A percentile compares a stretch with the other conserved stretches of the same genome.
Evolutionary conservation across 306 rosid genomes (phyloP).

Genomic region (Prunus fruticosa): DNA sequence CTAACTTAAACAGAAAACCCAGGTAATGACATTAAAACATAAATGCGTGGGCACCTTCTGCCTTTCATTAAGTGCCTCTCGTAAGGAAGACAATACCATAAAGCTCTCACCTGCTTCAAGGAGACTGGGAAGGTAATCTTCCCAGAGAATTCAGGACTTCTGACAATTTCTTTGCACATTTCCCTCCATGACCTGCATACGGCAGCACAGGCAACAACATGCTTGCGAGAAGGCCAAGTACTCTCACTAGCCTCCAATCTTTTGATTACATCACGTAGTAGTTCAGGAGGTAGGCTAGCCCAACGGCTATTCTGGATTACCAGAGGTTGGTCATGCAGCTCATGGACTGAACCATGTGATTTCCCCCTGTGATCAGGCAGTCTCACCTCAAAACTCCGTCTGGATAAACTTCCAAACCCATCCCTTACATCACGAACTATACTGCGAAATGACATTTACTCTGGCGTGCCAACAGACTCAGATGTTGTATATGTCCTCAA

Average conservation of each 20-base stretch:
- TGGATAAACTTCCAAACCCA: slow-evolving; percentile 81
- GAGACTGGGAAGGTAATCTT: slow-evolving; percentile 85
- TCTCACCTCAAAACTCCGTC: slow-evolving; percentile 80
- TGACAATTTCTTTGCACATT: slow-evolving; percentile 83
- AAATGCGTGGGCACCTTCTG: not conserved
- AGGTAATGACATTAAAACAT: not conserved
- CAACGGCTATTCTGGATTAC: slow-evolving; percentile 64
- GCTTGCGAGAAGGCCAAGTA: slow-evolving; percentile 78
- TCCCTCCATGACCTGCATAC: slow-evolving; percentile 96
- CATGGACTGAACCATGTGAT: slow-evolving; percentile 67
- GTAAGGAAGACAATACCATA: not conserved
- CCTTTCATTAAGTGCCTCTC: not conserved
- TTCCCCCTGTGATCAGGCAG: slow-evolving; percentile 63
- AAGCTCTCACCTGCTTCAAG: slow-evolving; percentile 70
- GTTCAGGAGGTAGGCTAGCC: slow-evolving; percentile 91
- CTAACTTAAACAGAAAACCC: not conserved
- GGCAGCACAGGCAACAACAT: slow-evolving; percentile 79
- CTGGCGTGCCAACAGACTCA: slow-evolving; percentile 28
- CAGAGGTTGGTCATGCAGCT: slow-evolving; percentile 43
- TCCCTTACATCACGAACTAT: slow-evolving; percentile 88
- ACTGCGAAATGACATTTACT: slow-evolving; percentile 89
- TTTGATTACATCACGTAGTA: slow-evolving; percentile 69
- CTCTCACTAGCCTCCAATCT: slow-evolving; percentile 86
- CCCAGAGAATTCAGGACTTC: slow-evolving; percentile 67
- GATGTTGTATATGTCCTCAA: slow-evolving; percentile 25